Percentiles rank a stretch among this genome's conserved stretches.
These are phyloP conservation scores for Kazachstania bromeliacearum DNA, from an alignment of 805 yeast genomes.

Conservation along the genomic window DNA sequence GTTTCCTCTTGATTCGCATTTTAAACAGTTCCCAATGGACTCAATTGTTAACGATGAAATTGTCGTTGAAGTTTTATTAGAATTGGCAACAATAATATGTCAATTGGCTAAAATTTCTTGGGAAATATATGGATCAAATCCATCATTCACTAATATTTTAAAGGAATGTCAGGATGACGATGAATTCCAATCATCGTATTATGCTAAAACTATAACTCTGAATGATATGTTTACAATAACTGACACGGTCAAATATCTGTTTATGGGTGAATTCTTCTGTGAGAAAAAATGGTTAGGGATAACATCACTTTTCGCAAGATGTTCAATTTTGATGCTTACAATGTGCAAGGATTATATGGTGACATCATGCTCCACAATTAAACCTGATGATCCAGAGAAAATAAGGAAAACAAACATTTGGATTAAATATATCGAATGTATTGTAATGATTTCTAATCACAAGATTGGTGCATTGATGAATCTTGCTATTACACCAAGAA, in stretches of 20 bases:
- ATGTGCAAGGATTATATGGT: constrained; percentile 43
- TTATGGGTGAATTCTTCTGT: constrained; percentile 54
- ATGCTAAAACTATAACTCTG: constrained; percentile 32
- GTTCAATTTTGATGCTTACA: constrained; percentile 45
- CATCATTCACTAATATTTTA: constrained; percentile 38
- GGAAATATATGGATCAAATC: constrained; percentile 31
- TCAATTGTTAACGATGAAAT: constrained; percentile 61
- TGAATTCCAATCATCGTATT: constrained; percentile 36
- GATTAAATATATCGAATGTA: constrained; percentile 54
- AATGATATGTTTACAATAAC: constrained; percentile 37
- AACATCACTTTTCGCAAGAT: constrained; percentile 47
- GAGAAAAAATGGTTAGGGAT: constrained; percentile 65
- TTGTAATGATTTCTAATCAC: constrained; percentile 52
- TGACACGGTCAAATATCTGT: constrained; percentile 41
- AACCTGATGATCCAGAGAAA: constrained; percentile 8
- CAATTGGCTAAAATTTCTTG: constrained; percentile 45
- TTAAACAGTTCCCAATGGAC: constrained; percentile 56
- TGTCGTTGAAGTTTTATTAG: constrained; percentile 64
- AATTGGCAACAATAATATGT: constrained; percentile 53
- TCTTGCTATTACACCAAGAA: constrained; percentile 61
- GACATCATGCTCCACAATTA: constrained; percentile 42
- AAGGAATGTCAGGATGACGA: constrained; percentile 30
- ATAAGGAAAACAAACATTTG: constrained; percentile 39
- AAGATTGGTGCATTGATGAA: constrained; percentile 63
- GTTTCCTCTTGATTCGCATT: constrained; percentile 63